Evolutionary conservation across 306 rosid species (phyloP).

Genomic region (Cicer bijugum): DNA sequence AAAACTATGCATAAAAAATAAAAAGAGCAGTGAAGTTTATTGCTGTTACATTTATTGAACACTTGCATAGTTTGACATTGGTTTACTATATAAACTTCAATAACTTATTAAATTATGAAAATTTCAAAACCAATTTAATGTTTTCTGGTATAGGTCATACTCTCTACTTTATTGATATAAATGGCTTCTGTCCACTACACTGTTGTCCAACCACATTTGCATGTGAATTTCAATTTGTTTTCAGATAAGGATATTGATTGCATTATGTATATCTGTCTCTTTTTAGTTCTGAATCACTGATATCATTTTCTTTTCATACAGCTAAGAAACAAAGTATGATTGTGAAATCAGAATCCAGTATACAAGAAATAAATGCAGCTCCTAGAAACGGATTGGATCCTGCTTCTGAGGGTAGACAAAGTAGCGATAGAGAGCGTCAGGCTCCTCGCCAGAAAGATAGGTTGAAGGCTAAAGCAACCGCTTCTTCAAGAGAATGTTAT

Average conservation of each 20-base stretch:
- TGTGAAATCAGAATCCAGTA: constrained; percentile 44
- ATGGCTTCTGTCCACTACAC: constrained; percentile 11
- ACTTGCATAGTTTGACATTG: background rate
- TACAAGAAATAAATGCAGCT: constrained; percentile 51
- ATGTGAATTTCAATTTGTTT: background rate
- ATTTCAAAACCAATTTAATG: background rate
- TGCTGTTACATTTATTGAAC: background rate
- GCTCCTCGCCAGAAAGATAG: constrained; percentile 36
- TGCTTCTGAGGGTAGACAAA: constrained; percentile 47
- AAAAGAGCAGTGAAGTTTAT: background rate
- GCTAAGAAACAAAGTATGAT: constrained; percentile 59
- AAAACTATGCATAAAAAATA: background rate
- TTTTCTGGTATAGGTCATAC: background rate
- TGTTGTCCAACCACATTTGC: constrained; percentile 9
- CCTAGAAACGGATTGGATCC: constrained; percentile 37
- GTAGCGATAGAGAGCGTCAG: constrained; percentile 31
- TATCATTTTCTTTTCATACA: constrained; percentile 49
- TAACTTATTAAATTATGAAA: constrained; percentile 6
- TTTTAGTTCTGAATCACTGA: constrained; percentile 28
- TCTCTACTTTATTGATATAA: constrained; percentile 23
- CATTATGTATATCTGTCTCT: constrained; percentile 16
- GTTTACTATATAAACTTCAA: constrained; percentile 10
- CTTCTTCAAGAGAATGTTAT: constrained; percentile 53
- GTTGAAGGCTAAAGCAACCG: constrained; percentile 41
- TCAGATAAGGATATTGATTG: constrained; percentile 13